phyloP scores from a whole-genome alignment of 345 rosid genomes.

The Mangifera indica region DNA sequence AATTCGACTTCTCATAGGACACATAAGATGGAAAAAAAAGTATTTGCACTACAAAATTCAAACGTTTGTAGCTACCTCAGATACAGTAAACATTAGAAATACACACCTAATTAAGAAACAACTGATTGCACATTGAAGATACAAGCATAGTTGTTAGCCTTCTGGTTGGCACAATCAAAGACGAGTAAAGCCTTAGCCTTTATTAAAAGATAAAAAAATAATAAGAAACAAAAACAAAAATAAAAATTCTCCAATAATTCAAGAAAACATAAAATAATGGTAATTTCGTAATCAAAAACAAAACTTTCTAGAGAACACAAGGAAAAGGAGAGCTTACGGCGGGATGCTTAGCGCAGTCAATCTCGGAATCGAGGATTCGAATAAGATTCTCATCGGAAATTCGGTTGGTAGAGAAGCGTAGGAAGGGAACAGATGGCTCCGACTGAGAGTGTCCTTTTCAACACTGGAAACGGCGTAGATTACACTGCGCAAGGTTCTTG shows the following conservation, averaged over 20 bases:
- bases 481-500: slow-evolving; percentile 27
- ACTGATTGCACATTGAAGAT: neutral
- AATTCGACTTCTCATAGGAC: no score
- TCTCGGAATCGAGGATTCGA: slow-evolving; percentile 46
- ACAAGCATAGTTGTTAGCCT: neutral
- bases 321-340: neutral
- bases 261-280: neutral
- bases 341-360: slow-evolving; percentile 42
- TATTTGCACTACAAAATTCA: neutral
- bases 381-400: slow-evolving; percentile 43
- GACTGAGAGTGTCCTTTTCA: slow-evolving; percentile 23
- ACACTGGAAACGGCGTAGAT: slow-evolving; percentile 18
- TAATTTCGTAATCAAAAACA: neutral
- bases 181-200: no score
- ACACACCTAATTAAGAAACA: neutral
- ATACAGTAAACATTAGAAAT: no score
- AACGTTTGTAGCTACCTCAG: neutral
- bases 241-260: neutral
- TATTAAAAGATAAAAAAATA: neutral
- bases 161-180: neutral
- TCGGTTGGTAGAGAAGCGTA: slow-evolving; percentile 33
- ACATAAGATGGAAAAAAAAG: neutral
- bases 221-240: no score
- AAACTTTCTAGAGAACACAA: neutral
- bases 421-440: slow-evolving; percentile 14